phyloP scores from a whole-genome alignment of 176 grass and related monocot genomes.

The Oryza longistaminata region DNA sequence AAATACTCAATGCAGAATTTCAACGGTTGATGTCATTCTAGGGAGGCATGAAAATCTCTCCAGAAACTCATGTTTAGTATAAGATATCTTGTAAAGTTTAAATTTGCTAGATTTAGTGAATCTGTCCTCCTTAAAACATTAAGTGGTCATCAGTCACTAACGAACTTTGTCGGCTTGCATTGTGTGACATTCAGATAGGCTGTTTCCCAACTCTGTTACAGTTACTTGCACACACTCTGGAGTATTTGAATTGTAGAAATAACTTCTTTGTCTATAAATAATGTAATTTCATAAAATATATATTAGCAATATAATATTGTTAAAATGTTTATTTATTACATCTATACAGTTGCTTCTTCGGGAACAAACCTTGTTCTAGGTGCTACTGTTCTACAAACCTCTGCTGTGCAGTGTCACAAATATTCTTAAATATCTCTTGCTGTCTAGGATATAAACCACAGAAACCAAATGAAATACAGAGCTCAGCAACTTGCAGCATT shows the following conservation, averaged over 20 bases:
- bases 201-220: not conserved
- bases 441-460: constrained; percentile 36
- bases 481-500: constrained; percentile 47
- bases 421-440: constrained; percentile 30
- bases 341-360: constrained; percentile 19
- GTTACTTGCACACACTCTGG: not conserved
- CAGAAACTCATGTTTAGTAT: constrained; percentile 35
- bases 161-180: constrained; percentile 25
- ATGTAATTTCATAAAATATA: not conserved
- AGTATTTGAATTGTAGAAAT: constrained; percentile 13
- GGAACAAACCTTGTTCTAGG: constrained; percentile 26
- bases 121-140: constrained; percentile 22
- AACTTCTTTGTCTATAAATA: not conserved
- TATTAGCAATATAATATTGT: constrained; percentile 9
- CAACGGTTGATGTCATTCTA: constrained; percentile 48
- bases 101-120: constrained; percentile 48
- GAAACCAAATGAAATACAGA: constrained; percentile 23
- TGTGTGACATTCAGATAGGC: not conserved
- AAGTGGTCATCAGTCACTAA: constrained; percentile 34
- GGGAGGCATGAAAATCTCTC: constrained; percentile 29
- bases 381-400: constrained; percentile 2
- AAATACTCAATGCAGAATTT: constrained; percentile 40
- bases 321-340: constrained; percentile 3
- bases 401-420: constrained; percentile 24
- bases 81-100: constrained; percentile 44